Evolutionary conservation across 2,329 filamentous ascomycete species (phyloP).

Genomic region (Pseudogymnoascus pannorum): DNA sequence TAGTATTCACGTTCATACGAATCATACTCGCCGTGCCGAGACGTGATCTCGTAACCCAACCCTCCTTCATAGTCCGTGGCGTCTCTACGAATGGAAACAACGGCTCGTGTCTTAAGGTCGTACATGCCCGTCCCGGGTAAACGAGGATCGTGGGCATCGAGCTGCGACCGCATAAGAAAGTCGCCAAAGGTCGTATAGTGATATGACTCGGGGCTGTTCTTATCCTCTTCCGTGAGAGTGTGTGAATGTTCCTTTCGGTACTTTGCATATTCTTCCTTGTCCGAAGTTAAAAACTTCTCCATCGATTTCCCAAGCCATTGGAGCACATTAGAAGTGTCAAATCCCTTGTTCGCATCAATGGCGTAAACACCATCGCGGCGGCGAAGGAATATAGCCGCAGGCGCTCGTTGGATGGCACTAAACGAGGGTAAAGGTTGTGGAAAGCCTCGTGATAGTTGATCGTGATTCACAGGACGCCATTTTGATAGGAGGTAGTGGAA

Average conservation of each 20-base stretch:
- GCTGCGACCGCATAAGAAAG: conserved; percentile 89
- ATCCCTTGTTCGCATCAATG: conserved; percentile 93
- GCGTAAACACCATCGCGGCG: conserved; percentile 76
- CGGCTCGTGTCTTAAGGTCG: conserved; percentile 90
- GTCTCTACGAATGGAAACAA: conserved; percentile 88
- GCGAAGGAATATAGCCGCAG: conserved; percentile 73
- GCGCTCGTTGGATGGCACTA: conserved; percentile 64
- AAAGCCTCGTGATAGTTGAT: conserved; percentile 62
- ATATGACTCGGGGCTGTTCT: conserved; percentile 66
- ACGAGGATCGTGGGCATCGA: conserved; percentile 81
- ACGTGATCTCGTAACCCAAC: conserved; percentile 78
- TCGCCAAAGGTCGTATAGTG: conserved; percentile 83
- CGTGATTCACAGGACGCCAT: conserved; percentile 67
- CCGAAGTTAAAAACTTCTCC: conserved; percentile 86
- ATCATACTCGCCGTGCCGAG: conserved; percentile 69
- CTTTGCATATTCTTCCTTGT: conserved; percentile 75
- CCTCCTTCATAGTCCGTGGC: conserved; percentile 63
- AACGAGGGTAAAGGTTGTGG: conserved; percentile 54
- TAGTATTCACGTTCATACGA: conserved; percentile 95
- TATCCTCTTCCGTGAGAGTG: conserved; percentile 64
- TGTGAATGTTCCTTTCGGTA: conserved; percentile 65
- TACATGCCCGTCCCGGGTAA: conserved; percentile 90
- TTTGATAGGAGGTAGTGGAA: conserved; percentile 87
- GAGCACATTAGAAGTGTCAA: conserved; percentile 74
- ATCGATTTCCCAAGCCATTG: conserved; percentile 92